Conservation (phyloP, 2,329 filamentous ascomycete genomes). For the Chrysoporthe cubensis region DNA sequence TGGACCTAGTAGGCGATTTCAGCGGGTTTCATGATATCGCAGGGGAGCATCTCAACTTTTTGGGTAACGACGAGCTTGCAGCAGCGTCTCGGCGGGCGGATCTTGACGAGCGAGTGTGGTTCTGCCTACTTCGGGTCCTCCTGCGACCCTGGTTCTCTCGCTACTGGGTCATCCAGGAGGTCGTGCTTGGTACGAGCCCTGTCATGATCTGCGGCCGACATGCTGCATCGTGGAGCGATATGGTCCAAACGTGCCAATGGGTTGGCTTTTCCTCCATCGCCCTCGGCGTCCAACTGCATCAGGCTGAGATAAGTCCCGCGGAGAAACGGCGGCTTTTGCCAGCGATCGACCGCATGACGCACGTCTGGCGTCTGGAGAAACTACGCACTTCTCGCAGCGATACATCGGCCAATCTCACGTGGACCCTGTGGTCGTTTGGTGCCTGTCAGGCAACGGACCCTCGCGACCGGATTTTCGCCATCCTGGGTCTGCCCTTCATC, state of each 20-base stretch:
- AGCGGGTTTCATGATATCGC: background rate
- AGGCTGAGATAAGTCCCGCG: background rate
- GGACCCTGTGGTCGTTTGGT: background rate
- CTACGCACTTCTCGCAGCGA: background rate
- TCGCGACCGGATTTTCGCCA: constrained; percentile 10
- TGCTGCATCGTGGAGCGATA: constrained; percentile 2
- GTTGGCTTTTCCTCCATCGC: background rate
- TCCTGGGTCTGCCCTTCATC: background rate
- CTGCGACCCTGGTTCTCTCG: constrained; percentile 26
- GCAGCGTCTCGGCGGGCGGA: background rate
- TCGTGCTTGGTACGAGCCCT: constrained; percentile 21
- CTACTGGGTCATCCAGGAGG: constrained; percentile 30
- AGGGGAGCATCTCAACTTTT: background rate
- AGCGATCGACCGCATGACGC: background rate
- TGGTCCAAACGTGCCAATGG: background rate
- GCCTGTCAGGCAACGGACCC: background rate
- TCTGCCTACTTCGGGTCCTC: constrained; percentile 27
- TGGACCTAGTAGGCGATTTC: background rate
- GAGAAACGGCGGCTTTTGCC: background rate
- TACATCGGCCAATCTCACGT: background rate
- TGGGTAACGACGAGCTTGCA: background rate
- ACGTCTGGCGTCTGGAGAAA: background rate
- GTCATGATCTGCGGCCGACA: constrained; percentile 14
- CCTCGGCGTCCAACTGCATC: background rate
- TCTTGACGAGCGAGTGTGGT: constrained; percentile 9